Conservation (phyloP, 176 grass and related monocot species). For the Guadua angustifolia region DNA sequence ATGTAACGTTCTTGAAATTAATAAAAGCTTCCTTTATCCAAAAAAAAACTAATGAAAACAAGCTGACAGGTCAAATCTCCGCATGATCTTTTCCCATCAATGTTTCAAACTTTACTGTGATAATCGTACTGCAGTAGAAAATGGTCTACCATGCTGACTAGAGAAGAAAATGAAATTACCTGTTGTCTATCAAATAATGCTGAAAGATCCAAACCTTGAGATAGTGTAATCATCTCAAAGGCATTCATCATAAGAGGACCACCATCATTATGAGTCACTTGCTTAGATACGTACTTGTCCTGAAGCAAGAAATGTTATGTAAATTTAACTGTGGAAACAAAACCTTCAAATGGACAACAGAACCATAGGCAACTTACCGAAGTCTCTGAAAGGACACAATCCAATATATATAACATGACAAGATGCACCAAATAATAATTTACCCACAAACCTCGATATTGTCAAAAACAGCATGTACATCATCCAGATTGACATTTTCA, state of each 20-base stretch:
- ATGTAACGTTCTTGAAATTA: no score
- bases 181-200: slow-evolving; percentile 91
- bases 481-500: slow-evolving; percentile 79
- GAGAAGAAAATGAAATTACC: slow-evolving; percentile 54
- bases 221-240: slow-evolving; percentile 98
- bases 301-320: slow-evolving; percentile 51
- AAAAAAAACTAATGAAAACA: background rate
- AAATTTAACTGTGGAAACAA: slow-evolving; percentile 31
- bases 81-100: background rate
- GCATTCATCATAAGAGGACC: slow-evolving; percentile 98
- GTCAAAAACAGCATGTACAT: slow-evolving; percentile 89
- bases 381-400: background rate
- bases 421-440: slow-evolving; percentile 7
- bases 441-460: slow-evolving; percentile 80
- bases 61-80: background rate
- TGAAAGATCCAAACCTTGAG: slow-evolving; percentile 95
- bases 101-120: background rate
- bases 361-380: background rate
- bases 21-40: no score
- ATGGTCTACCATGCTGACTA: background rate
- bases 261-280: slow-evolving; percentile 58
- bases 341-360: slow-evolving; percentile 29
- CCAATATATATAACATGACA: slow-evolving; percentile 2
- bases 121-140: slow-evolving; percentile 17
- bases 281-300: slow-evolving; percentile 87